Percentiles rank a stretch among this genome's conserved stretches.
phyloP scores from a whole-genome alignment of 2,329 filamentous ascomycete genomes.

The Colletotrichum sp. region DNA sequence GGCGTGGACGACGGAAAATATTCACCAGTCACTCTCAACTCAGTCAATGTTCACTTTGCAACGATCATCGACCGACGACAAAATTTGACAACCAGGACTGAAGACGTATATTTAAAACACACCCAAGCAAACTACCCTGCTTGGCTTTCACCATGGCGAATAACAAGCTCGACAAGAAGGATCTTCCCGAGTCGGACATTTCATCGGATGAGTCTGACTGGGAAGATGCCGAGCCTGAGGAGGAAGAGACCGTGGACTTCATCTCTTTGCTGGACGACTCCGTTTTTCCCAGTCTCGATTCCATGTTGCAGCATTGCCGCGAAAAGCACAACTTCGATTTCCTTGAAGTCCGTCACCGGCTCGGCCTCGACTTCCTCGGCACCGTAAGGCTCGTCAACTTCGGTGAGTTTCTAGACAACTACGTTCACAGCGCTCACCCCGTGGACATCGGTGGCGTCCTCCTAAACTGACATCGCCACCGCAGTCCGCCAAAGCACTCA shows the following conservation, averaged over 20 bases:
- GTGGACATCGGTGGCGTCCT: neutral
- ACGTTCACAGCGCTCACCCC: neutral
- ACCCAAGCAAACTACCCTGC: neutral
- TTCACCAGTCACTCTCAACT: neutral
- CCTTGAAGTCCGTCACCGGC: constrained; percentile 57
- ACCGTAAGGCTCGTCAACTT: constrained; percentile 79
- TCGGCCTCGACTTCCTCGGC: constrained; percentile 74
- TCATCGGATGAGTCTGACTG: constrained; percentile 52
- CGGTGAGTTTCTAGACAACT: constrained; percentile 33
- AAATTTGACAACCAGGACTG: neutral
- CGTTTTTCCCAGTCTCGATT: constrained; percentile 65
- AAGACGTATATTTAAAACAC: neutral
- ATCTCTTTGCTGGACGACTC: constrained; percentile 72
- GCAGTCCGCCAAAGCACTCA: constrained; percentile 54
- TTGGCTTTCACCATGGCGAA: neutral
- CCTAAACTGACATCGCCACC: neutral
- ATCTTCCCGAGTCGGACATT: constrained; percentile 6
- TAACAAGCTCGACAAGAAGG: neutral
- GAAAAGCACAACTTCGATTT: constrained; percentile 72
- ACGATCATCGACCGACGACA: neutral
- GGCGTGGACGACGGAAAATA: neutral
- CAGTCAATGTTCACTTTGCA: neutral
- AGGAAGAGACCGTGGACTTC: constrained; percentile 64
- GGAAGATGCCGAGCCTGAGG: constrained; percentile 65
- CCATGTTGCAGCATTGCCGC: constrained; percentile 74